phyloP scores from a whole-genome alignment of 108 stramenopile species.

The Seminavis robusta region DNA sequence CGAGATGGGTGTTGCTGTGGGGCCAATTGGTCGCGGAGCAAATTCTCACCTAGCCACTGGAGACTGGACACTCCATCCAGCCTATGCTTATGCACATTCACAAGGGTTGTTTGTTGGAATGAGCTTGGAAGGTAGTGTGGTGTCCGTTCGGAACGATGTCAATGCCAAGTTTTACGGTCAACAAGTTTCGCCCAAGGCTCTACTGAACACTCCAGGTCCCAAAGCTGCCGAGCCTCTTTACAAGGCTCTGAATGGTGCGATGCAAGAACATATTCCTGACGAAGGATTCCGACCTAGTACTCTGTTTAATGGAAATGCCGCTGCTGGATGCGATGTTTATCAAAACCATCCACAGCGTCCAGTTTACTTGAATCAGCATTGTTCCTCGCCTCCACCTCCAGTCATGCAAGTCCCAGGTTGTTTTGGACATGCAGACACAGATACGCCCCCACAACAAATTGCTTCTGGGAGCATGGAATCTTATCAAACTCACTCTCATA shows the following conservation, averaged over 20 bases:
- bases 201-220: conserved; percentile 61
- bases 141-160: conserved; percentile 65
- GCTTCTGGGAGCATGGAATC: no score
- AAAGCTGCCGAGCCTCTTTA: conserved; percentile 78
- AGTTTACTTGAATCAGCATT: no score
- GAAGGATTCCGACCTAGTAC: conserved; percentile 38
- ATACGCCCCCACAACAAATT: no score
- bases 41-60: conserved; percentile 37
- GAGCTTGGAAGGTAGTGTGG: conserved; percentile 70
- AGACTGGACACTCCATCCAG: conserved; percentile 61
- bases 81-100: conserved; percentile 82
- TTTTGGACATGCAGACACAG: no score
- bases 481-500: no score
- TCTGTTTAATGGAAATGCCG: conserved; percentile 22
- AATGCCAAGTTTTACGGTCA: conserved; percentile 87
- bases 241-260: conserved; percentile 43
- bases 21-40: conserved; percentile 68
- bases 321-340: no score
- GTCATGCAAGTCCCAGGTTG: no score
- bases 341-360: no score
- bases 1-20: conserved; percentile 79
- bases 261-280: conserved; percentile 32
- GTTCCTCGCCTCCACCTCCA: no score
- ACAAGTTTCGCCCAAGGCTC: conserved; percentile 21
- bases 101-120: conserved; percentile 85